Base-by-base conservation (phyloP, 768 basidiomycete genomes). In the Leccinum sublutescens region DNA sequence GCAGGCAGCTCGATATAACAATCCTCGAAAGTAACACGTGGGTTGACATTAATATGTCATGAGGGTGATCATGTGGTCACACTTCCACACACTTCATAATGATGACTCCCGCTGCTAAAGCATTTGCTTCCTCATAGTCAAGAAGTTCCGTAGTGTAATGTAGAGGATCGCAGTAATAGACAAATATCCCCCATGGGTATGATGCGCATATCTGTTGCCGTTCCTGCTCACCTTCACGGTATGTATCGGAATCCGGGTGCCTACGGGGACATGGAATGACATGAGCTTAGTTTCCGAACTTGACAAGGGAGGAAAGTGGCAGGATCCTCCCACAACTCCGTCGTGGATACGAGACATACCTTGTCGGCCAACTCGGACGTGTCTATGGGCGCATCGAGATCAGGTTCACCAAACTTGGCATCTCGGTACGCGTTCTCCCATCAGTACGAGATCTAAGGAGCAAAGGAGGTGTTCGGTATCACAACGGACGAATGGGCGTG, bases 281-380 rank as follows among this genome's bases (percentile, higher is more conserved):
- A 10, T 45, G 15, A 51, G 43, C 31, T 52, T 9, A 15, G 12
- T 7, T 14, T 31, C 3, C 25, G 12, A 19, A 23, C 31, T 40
- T 8, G 25, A 29, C 25, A 34, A 43, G 17, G 23, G 1, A 11
- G 2, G 11, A 29, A 29, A 29, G 27, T 29, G 8, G 6, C 27
- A 36, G 36, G 36, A 36, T 29, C 21, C 23, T 17, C 21, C 47
- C 33, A 10, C 23, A 38, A 34, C 19, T 19, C 21, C 11, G 17
- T 38, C 23, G 21, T 53, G 36, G 31, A 23, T 11, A 34, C 2
- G n/a, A 23, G 12, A 50, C 45, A 9, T 45, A 65, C 60, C 56
- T 84, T 78, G 66, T 90, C 88, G 1, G 88, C 88, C 7, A 87
- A 68, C 61, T 86, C 81, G 29, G 79, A 77, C 0, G 85, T 88